A percentile compares a stretch with the other conserved stretches of the same genome.
phyloP scores from a whole-genome alignment of 192 early-diverging fungal species.

The Thamnidium elegans region DNA sequence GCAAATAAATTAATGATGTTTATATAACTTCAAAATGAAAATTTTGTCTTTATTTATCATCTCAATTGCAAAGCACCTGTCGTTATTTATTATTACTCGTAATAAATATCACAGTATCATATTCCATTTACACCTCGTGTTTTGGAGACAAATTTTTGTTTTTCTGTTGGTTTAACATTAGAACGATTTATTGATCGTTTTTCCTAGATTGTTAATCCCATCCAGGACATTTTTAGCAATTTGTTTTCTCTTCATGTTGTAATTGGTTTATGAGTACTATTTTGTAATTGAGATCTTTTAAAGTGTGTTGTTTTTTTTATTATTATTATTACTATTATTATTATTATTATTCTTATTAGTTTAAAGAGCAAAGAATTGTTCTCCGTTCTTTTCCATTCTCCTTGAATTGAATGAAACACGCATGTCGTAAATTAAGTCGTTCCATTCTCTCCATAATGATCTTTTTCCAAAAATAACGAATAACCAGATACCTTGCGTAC shows the following conservation, averaged over 20 bases:
- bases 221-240: background rate
- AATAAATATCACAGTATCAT: constrained; percentile 1
- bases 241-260: background rate
- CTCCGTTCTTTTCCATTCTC: constrained; percentile 39
- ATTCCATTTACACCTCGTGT: background rate
- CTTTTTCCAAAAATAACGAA: constrained; percentile 49
- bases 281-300: too few species aligned
- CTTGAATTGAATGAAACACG: constrained; percentile 31
- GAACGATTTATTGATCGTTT: background rate
- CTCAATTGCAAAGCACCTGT: constrained; percentile 6
- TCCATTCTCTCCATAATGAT: constrained; percentile 43
- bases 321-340: too few species aligned
- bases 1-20: constrained; percentile 10
- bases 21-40: background rate
- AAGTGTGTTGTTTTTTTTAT: too few species aligned
- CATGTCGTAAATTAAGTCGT: constrained; percentile 40
- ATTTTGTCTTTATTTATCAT: background rate
- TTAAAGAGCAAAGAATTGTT: constrained; percentile 52
- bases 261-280: too few species aligned
- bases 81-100: background rate
- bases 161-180: background rate
- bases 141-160: background rate
- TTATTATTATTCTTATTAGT: too few species aligned
- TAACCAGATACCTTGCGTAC: constrained; percentile 41
- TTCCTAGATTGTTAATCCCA: background rate